Conservation (phyloP, 768 basidiomycete species). For the Trametes maxima region DNA sequence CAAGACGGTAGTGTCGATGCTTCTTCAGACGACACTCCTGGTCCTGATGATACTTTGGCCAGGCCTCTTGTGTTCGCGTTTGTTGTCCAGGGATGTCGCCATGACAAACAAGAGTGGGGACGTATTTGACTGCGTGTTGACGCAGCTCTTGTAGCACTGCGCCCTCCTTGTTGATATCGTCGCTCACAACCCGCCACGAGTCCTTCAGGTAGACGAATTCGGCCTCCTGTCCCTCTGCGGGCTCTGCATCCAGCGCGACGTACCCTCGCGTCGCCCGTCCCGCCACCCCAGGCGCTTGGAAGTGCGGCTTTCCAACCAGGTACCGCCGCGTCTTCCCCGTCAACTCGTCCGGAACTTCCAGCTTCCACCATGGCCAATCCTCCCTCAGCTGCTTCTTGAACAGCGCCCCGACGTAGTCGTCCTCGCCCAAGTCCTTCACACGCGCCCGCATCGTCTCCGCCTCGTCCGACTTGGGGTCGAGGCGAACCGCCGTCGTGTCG, state of each 20-base stretch:
- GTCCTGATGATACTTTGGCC: neutral
- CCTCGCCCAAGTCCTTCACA: neutral
- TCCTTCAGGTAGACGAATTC: constrained; percentile 22
- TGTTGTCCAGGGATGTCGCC: neutral
- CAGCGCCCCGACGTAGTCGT: neutral
- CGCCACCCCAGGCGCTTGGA: neutral
- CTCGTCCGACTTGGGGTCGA: neutral
- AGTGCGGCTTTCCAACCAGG: constrained; percentile 17
- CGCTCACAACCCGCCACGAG: constrained; percentile 8
- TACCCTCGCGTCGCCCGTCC: constrained; percentile 19
- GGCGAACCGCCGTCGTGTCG: constrained; percentile 4
- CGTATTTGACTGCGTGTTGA: neutral
- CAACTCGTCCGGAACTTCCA: neutral
- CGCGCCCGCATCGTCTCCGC: neutral
- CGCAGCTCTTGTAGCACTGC: neutral
- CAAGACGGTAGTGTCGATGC: constrained; percentile 19
- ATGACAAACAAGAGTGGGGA: constrained; percentile 3
- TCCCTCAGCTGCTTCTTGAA: neutral
- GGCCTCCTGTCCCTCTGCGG: neutral
- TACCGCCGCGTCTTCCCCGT: neutral
- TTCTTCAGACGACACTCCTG: neutral
- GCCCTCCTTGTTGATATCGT: neutral
- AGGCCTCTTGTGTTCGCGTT: neutral
- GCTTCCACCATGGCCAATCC: neutral
- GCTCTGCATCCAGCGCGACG: constrained; percentile 13